Evolutionary conservation across 192 early-diverging fungal species (phyloP).

Genomic region (Coemansia sp.): DNA sequence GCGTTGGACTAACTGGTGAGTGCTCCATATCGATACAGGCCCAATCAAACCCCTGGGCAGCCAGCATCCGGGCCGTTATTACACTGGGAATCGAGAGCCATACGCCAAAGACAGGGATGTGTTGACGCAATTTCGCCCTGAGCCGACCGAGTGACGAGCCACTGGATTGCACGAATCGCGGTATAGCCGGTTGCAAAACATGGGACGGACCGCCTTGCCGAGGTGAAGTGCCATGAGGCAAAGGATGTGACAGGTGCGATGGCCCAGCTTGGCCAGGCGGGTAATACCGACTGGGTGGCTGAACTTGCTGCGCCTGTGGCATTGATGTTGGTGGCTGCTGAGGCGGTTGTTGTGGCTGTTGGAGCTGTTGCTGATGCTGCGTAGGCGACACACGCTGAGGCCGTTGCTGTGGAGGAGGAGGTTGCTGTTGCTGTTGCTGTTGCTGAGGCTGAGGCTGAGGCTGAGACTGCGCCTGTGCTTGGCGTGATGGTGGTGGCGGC

Average conservation of each 20-base stretch:
- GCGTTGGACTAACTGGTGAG: constrained; percentile 40
- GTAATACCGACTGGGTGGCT: constrained; percentile 34
- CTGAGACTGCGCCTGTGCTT: constrained; percentile 20
- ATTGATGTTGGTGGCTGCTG: constrained; percentile 9
- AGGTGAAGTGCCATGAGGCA: constrained; percentile 12
- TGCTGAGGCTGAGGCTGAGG: not conserved
- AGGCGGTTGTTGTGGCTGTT: not conserved
- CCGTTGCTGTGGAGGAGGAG: constrained; percentile 3
- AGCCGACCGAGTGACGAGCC: constrained; percentile 31
- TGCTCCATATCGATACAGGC: constrained; percentile 60
- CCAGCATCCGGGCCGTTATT: constrained; percentile 47
- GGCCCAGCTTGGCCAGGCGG: constrained; percentile 18
- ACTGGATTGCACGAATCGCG: constrained; percentile 10
- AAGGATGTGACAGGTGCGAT: not conserved
- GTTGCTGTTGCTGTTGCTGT: constrained; percentile 3
- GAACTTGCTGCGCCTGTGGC: constrained; percentile 14
- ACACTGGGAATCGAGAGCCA: constrained; percentile 56
- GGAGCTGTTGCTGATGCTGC: constrained; percentile 15
- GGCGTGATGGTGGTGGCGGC: not conserved
- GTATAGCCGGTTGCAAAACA: not conserved
- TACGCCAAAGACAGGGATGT: constrained; percentile 46
- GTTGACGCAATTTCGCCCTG: constrained; percentile 34
- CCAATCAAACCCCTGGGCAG: constrained; percentile 55
- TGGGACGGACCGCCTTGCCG: constrained; percentile 20
- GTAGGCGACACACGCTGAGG: constrained; percentile 11